Base-by-base conservation (phyloP, 2,329 filamentous ascomycete species). In the Orbilia ellipsospora region DNA sequence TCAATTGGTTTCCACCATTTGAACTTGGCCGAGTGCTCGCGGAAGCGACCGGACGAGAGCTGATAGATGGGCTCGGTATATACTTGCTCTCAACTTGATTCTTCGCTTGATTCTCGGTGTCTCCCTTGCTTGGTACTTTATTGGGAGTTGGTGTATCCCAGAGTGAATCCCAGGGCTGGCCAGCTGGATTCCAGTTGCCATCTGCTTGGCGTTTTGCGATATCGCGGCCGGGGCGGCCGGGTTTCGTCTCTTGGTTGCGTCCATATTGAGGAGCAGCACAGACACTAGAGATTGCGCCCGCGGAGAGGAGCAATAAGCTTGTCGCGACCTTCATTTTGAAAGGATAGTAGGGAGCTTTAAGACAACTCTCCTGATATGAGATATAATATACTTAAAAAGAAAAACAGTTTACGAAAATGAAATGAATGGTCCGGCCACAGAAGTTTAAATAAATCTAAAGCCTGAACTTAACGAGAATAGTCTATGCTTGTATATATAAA, bases 361-460 rank as follows among this genome's bases (percentile, higher is more conserved):
- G 31, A 2, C 31, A 36, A 10, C 8, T 36, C 10, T 36, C 3
- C 31, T 36, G 31, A 36, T 36, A 36, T 7, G 10, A 36, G 10
- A 36, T 36, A 36, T 7, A 36, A 36, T 36, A 36, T 36, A 36
- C 31, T 36, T 36, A 10, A 10, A 36, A 36, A 36, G 10, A 36
- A 7, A 36, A 36, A 36, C 10, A 10, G 31, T 36, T 36, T 36
- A 36, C 31, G 31, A 36, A 36, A 7, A 36, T 48, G 20, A 52
- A 52, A 52, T 20, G n/a, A 18, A 18, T 52, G 48, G 48, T 20
- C 48, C 48, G 18, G 48, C 48, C 48, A 52, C 48, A 23, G 18
- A 52, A 23, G 8, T 10, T 36, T 36, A 6, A 36, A 36, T 36
- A 10, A 36, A 36, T 36, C 31, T 36, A 36, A 36, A 36, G 31